phyloP scores from a whole-genome alignment of 1,284 basidiomycete genomes.

The Vanrija humicola region DNA sequence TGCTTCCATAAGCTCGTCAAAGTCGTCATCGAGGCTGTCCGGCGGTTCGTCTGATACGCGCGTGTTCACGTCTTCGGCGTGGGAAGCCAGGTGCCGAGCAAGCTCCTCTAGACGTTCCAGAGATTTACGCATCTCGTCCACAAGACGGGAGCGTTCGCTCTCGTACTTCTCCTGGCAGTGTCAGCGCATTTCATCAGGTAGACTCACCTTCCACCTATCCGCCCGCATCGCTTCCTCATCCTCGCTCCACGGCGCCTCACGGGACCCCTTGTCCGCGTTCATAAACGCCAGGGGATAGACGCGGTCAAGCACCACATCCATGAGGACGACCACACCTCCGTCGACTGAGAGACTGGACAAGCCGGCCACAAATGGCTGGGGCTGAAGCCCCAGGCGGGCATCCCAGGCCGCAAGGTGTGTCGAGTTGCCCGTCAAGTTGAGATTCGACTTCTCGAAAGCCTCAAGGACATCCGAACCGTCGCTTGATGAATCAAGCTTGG shows the following conservation, averaged over 20 bases:
- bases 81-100: constrained; percentile 14
- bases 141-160: constrained; percentile 32
- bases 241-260: constrained; percentile 62
- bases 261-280: constrained; percentile 55
- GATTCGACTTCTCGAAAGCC: constrained; percentile 62
- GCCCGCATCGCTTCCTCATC: constrained; percentile 63
- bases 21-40: constrained; percentile 26
- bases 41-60: constrained; percentile 1
- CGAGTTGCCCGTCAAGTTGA: constrained; percentile 76
- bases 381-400: constrained; percentile 72
- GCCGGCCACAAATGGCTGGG: constrained; percentile 61
- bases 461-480: constrained; percentile 81
- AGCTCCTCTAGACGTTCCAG: constrained; percentile 34
- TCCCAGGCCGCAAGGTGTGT: constrained; percentile 84
- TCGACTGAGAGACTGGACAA: constrained; percentile 74
- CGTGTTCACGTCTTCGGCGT: constrained; percentile 22
- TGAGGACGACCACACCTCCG: constrained; percentile 70
- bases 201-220: constrained; percentile 66
- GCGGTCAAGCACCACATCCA: constrained; percentile 73
- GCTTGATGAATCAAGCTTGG: constrained; percentile 67
- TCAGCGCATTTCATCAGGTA: background rate
- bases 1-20: constrained; percentile 36
- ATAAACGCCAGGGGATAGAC: constrained; percentile 51
- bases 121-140: constrained; percentile 30
- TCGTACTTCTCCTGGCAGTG: constrained; percentile 32